phyloP scores from a whole-genome alignment of 148 eudicot species.

The Camellia sinensis region DNA sequence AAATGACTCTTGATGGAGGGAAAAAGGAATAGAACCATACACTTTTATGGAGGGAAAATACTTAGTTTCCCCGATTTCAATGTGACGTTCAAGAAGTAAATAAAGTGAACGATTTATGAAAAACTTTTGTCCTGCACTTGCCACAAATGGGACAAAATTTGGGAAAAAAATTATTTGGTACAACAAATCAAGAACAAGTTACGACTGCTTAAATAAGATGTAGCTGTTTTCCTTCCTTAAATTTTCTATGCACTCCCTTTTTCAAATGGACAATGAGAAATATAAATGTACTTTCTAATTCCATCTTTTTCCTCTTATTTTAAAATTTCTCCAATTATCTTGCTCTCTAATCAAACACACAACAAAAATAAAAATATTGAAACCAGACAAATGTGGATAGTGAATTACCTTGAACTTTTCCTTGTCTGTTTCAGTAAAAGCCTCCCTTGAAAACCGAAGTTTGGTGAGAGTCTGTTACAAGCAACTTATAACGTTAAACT shows the following conservation, averaged over 20 bases:
- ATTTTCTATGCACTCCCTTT: not conserved
- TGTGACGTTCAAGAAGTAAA: not conserved
- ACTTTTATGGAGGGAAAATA: not conserved
- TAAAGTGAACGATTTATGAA: not conserved
- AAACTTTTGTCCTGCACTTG: not conserved
- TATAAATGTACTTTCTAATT: not conserved
- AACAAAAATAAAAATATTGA: not conserved
- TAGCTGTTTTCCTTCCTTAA: not conserved
- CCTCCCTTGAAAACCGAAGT: conserved; percentile 80
- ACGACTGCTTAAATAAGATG: not conserved
- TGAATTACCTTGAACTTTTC: conserved; percentile 65
- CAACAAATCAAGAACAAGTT: not conserved
- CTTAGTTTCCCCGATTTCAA: not conserved
- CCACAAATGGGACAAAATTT: not conserved
- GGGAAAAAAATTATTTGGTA: not conserved
- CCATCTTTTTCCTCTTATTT: not conserved
- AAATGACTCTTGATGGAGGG: not conserved
- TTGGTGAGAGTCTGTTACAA: conserved; percentile 79
- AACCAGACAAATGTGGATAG: not conserved
- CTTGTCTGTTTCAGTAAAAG: conserved; percentile 58
- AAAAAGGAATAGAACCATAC: not conserved
- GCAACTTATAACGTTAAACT: conserved; percentile 2
- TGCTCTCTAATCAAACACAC: not conserved
- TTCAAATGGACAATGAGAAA: not conserved
- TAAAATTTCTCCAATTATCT: not conserved